Evolutionary conservation across 2,329 filamentous ascomycete genomes (phyloP), one percentile per base, ranked within the genome.

Genomic region (Aspergillus novofumigatus): DNA sequence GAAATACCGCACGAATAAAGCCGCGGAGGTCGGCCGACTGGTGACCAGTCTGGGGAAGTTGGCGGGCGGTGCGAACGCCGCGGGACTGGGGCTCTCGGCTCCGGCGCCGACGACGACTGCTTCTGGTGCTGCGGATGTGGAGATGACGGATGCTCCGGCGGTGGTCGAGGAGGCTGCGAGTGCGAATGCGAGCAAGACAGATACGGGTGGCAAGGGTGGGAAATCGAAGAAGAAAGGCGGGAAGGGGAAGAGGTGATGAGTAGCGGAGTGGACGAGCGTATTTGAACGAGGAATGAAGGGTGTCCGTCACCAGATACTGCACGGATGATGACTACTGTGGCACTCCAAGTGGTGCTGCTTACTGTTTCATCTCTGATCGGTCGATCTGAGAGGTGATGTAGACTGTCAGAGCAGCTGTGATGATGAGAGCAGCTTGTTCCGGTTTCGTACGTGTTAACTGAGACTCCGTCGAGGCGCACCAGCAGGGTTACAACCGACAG

Each of bases 1-100:
- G 61, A 96, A 97, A 77, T 97, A 97, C 80, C 83, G 85, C 71
- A 99, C 94, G 38, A 88, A 88, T 71, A 96, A 96, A 76, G 91
- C 89, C 21, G 90, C 91, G 21, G 93, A 97, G 77, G 92, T 99
- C 9, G 88, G 89, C 25, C 82, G 94, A 28, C 77, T 99, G 67
- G 84, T 99, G 56, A 84, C 86, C 52, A 85, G 87, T 47, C 75
- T 99, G 61, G 92, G 91, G 0, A 83, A 84, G 56, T 75, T 97
- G 64, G 91, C 88, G n/a, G 82, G 86, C 54, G 77, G 80, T 5
- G 85, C 85, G 76, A 83, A 81, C 56, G 87, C 89, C 80, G 84
- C 83, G 14, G 84, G 81, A 35, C 69, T 70, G 62, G 59, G 72
- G 52, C 53, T 69, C 62, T 56, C 74, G 59, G 53, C 64, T 62